These are phyloP conservation scores for Mimosa bimucronata DNA, from an alignment of 306 rosid genomes.

Conservation along the genomic window DNA sequence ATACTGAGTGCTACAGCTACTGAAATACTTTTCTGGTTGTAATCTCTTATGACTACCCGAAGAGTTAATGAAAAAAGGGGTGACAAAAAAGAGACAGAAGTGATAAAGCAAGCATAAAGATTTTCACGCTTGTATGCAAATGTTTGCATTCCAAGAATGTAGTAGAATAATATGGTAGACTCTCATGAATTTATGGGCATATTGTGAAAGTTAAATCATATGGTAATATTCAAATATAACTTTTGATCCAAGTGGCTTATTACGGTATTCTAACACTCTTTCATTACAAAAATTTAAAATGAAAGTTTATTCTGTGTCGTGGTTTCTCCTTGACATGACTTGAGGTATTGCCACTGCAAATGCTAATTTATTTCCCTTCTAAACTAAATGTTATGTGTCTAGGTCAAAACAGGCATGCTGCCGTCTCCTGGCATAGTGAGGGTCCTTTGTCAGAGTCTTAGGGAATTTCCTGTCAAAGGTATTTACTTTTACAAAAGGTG, in stretches of 20 bases:
- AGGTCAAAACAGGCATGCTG: constrained; percentile 97
- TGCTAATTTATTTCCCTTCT: constrained; percentile 21
- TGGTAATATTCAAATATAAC: background rate
- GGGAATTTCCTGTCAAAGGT: constrained; percentile 80
- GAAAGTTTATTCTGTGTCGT: background rate
- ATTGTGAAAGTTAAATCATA: background rate
- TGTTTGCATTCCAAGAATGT: background rate
- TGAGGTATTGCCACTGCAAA: constrained; percentile 11
- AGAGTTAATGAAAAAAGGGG: background rate
- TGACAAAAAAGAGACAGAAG: too few species aligned
- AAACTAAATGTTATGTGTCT: constrained; percentile 35
- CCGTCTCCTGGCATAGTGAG: constrained; percentile 64
- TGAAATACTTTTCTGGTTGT: background rate
- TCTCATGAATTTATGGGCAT: background rate
- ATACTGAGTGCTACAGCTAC: constrained; percentile 17
- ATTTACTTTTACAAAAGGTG: constrained; percentile 41
- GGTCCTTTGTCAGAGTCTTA: constrained; percentile 64
- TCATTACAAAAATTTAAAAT: background rate
- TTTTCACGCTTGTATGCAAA: background rate
- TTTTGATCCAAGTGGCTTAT: background rate
- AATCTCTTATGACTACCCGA: constrained; percentile 1
- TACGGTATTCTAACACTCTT: background rate
- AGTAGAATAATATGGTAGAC: background rate
- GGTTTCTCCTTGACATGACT: constrained; percentile 25
- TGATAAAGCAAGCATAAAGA: constrained; percentile 3